Percentiles rank a stretch among this genome's conserved stretches.
These are phyloP conservation scores for Xylariomycetidae sp. DNA, from an alignment of 2,329 filamentous ascomycete species.

Conservation along the genomic window DNA sequence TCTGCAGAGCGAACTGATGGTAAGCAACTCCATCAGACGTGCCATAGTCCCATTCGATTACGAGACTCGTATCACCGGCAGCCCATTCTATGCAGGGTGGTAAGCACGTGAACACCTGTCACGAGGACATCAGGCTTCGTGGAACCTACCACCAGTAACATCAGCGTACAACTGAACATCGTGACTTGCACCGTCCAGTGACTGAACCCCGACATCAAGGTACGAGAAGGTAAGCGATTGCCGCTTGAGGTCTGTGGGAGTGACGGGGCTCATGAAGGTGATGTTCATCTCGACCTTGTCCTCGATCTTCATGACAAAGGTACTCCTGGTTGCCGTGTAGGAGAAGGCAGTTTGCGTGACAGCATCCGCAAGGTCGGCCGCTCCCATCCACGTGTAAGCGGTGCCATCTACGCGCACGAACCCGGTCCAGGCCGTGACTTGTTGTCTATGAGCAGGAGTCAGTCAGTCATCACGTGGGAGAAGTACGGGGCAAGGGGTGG, in stretches of 20 bases:
- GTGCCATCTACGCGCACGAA: conserved; percentile 61
- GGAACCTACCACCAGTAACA: conserved; percentile 56
- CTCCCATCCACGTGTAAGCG: conserved; percentile 63
- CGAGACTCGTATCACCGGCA: conserved; percentile 51
- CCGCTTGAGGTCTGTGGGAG: conserved; percentile 56
- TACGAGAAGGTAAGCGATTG: conserved; percentile 69
- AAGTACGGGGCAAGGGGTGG: background rate
- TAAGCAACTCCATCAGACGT: conserved; percentile 48
- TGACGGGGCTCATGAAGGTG: conserved; percentile 66
- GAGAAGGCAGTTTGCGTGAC: conserved; percentile 58
- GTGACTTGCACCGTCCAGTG: conserved; percentile 56
- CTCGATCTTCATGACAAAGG: conserved; percentile 61
- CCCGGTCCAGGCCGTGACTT: conserved; percentile 60
- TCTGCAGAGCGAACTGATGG: conserved; percentile 55
- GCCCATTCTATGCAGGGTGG: conserved; percentile 56
- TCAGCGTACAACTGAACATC: conserved; percentile 67
- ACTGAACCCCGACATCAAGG: conserved; percentile 55
- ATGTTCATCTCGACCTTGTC: conserved; percentile 57
- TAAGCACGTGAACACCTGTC: conserved; percentile 7
- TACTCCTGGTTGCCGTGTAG: conserved; percentile 68
- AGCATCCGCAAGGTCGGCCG: conserved; percentile 34
- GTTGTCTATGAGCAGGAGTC: conserved; percentile 34
- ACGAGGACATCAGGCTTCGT: conserved; percentile 2
- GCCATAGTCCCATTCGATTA: conserved; percentile 58
- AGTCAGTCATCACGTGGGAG: background rate